Conservation (phyloP, 805 yeast species). For the Pachysolen tannophilus region DNA sequence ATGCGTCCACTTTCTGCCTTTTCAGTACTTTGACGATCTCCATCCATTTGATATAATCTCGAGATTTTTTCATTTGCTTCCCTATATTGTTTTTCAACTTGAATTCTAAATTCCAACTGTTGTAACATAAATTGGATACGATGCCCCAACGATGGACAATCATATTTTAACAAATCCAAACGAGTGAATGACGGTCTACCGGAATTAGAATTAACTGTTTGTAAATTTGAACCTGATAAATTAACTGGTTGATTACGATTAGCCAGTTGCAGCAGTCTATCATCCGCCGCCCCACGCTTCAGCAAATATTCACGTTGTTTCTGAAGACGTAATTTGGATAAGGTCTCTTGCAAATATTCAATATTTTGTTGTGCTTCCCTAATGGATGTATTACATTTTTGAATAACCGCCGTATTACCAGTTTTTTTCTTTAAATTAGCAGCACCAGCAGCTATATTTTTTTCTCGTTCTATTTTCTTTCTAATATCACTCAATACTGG, state of each 20-base stretch:
- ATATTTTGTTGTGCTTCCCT: constrained; percentile 89
- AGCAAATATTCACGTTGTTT: constrained; percentile 6
- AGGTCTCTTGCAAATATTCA: constrained; percentile 74
- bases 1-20: constrained; percentile 85
- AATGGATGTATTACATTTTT: constrained; percentile 83
- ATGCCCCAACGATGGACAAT: constrained; percentile 91
- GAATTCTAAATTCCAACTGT: constrained; percentile 86
- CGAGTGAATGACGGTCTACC: constrained; percentile 48
- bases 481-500: constrained; percentile 58
- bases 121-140: constrained; percentile 93
- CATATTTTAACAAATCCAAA: constrained; percentile 80
- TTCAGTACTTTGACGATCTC: constrained; percentile 76
- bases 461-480: constrained; percentile 82
- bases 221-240: background rate
- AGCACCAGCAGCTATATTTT: constrained; percentile 83
- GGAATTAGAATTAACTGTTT: constrained; percentile 10
- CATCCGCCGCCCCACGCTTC: constrained; percentile 3
- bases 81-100: constrained; percentile 88
- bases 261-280: background rate
- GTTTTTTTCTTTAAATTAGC: constrained; percentile 73
- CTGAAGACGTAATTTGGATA: constrained; percentile 49
- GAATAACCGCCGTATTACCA: constrained; percentile 73
- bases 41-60: constrained; percentile 80
- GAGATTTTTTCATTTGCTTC: constrained; percentile 89
- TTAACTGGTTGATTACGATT: background rate